Conservation (phyloP, 805 yeast species). For the Candida glaebosa region DNA sequence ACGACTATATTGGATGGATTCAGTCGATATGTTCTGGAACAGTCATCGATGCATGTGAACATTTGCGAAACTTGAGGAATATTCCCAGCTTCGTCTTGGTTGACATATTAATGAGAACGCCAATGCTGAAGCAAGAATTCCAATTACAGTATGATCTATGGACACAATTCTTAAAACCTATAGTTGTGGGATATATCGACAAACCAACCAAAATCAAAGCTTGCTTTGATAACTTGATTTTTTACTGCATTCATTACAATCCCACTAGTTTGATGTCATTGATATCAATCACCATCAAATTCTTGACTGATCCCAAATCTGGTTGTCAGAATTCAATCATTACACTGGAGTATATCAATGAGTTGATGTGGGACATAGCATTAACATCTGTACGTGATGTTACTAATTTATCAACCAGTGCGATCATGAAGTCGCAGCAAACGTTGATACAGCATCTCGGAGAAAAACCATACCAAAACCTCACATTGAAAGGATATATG, state of each 20-base stretch:
- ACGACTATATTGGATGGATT: slow-evolving; percentile 26
- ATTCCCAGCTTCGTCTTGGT: slow-evolving; percentile 38
- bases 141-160: slow-evolving; percentile 36
- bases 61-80: slow-evolving; percentile 22
- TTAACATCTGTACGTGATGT: slow-evolving; percentile 10
- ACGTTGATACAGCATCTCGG: slow-evolving; percentile 17
- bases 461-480: slow-evolving; percentile 12
- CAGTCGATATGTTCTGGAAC: slow-evolving; percentile 26
- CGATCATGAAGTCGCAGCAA: slow-evolving; percentile 22
- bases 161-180: slow-evolving; percentile 21
- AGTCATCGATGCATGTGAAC: slow-evolving; percentile 29
- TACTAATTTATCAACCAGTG: neutral
- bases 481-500: slow-evolving; percentile 31
- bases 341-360: slow-evolving; percentile 19
- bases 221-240: slow-evolving; percentile 25
- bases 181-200: slow-evolving; percentile 19
- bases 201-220: slow-evolving; percentile 16
- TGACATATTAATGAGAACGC: slow-evolving; percentile 38
- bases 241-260: slow-evolving; percentile 23
- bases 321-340: slow-evolving; percentile 21
- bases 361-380: slow-evolving; percentile 27
- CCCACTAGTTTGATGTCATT: slow-evolving; percentile 17
- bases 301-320: slow-evolving; percentile 15
- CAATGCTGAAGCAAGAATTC: slow-evolving; percentile 27
- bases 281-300: slow-evolving; percentile 15